Conservation (phyloP, 148 eudicot genomes). For the Persicaria tinctoria region DNA sequence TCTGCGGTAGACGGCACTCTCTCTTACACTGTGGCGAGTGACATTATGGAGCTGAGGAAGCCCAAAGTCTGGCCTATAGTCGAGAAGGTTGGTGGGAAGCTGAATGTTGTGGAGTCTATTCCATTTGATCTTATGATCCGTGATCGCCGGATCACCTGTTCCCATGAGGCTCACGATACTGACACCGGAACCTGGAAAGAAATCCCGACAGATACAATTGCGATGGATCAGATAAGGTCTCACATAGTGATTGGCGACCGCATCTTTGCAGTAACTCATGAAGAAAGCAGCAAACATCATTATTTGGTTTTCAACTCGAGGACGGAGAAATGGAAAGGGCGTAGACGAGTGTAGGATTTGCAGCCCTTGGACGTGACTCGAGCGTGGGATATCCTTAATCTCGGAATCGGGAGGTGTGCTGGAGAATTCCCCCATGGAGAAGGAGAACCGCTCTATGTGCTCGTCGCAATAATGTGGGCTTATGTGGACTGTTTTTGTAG, state of each 20-base stretch:
- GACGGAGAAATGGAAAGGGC: not conserved
- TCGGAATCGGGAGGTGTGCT: not conserved
- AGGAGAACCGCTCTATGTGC: not conserved
- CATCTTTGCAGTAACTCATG: not conserved
- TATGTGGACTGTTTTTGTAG: too few relatives aligned
- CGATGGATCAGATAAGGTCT: not conserved
- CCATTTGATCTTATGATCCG: not conserved
- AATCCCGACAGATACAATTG: not conserved
- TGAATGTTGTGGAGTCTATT: not conserved
- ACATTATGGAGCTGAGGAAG: not conserved
- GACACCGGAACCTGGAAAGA: not conserved
- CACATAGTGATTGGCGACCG: not conserved
- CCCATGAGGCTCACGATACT: not conserved
- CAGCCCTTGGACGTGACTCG: not conserved
- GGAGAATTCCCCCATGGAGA: not conserved
- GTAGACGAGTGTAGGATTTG: not conserved
- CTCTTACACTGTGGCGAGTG: not conserved
- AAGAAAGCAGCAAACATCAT: too few relatives aligned
- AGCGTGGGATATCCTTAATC: not conserved
- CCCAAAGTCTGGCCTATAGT: not conserved
- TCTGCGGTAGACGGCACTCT: not conserved
- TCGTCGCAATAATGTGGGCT: not conserved
- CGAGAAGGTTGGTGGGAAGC: not conserved
- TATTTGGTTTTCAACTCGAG: not conserved
- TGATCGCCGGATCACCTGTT: not conserved